Conservation (phyloP, 257 asterid species). For the Scutellaria baicalensis region DNA sequence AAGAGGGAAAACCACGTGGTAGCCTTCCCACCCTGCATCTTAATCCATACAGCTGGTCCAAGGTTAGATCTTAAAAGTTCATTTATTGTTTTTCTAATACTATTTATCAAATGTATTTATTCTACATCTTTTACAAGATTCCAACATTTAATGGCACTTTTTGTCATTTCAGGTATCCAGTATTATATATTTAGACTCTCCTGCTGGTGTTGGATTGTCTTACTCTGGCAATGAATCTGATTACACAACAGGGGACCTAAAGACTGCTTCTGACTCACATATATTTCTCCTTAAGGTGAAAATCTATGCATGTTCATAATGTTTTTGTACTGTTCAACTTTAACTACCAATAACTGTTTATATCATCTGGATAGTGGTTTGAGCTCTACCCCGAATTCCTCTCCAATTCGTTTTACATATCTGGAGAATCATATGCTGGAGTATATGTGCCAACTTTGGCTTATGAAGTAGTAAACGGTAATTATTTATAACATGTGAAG, state of each 20-base stretch:
- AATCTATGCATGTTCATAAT: background rate
- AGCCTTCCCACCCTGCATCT: conserved; percentile 75
- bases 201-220: conserved; percentile 90
- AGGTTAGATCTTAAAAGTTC: conserved; percentile 40
- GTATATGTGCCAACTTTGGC: conserved; percentile 89
- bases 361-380: conserved; percentile 63
- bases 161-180: conserved; percentile 54
- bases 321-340: background rate
- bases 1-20: conserved; percentile 40
- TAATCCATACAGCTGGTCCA: conserved; percentile 93
- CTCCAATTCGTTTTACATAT: conserved; percentile 63
- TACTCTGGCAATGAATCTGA: conserved; percentile 63
- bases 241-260: conserved; percentile 68
- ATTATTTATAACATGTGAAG: conserved; percentile 12
- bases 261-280: conserved; percentile 83
- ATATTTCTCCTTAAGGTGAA: conserved; percentile 78
- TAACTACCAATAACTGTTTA: conserved; percentile 2
- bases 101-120: background rate
- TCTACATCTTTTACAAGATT: background rate
- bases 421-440: conserved; percentile 98
- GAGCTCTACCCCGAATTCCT: conserved; percentile 78
- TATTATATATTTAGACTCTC: conserved; percentile 80
- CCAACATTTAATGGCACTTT: background rate
- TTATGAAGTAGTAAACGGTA: conserved; percentile 77
- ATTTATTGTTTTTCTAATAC: background rate